Evolutionary conservation across 2,329 filamentous ascomycete genomes (phyloP).

Genomic region (Tolypocladium tropicale): DNA sequence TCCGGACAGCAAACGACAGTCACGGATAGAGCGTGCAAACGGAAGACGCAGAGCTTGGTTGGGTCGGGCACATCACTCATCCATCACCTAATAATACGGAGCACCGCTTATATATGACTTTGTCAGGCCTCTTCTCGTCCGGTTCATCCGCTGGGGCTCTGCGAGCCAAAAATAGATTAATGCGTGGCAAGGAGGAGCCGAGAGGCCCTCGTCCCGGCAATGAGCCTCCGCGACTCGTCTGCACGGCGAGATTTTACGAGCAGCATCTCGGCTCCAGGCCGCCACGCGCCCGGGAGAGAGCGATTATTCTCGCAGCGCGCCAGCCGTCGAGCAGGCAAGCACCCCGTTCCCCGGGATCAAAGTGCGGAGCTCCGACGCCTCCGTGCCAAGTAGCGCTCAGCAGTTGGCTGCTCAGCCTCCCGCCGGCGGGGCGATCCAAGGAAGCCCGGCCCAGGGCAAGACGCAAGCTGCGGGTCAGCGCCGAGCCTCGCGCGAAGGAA

Average conservation of each 20-base stretch:
- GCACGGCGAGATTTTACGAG: background rate
- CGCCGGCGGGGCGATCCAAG: background rate
- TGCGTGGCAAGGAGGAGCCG: background rate
- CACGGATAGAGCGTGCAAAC: background rate
- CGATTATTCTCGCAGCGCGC: background rate
- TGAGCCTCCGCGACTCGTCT: background rate
- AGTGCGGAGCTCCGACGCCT: background rate
- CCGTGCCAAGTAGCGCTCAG: background rate
- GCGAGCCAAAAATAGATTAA: background rate
- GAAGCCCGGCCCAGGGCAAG: background rate
- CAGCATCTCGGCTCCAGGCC: background rate
- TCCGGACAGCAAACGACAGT: background rate
- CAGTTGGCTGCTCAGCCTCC: background rate
- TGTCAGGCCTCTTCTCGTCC: too few relatives aligned
- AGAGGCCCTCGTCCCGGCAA: too few relatives aligned
- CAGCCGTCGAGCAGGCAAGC: background rate
- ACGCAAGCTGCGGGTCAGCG: background rate
- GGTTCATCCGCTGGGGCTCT: background rate
- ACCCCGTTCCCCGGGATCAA: background rate
- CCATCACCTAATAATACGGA: too few relatives aligned
- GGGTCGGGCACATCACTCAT: too few relatives aligned
- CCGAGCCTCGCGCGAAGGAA: background rate
- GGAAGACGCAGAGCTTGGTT: background rate
- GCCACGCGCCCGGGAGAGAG: background rate
- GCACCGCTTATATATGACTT: too few relatives aligned